phyloP scores from a whole-genome alignment of 768 basidiomycete species.

The Agrocybe praecox region DNA sequence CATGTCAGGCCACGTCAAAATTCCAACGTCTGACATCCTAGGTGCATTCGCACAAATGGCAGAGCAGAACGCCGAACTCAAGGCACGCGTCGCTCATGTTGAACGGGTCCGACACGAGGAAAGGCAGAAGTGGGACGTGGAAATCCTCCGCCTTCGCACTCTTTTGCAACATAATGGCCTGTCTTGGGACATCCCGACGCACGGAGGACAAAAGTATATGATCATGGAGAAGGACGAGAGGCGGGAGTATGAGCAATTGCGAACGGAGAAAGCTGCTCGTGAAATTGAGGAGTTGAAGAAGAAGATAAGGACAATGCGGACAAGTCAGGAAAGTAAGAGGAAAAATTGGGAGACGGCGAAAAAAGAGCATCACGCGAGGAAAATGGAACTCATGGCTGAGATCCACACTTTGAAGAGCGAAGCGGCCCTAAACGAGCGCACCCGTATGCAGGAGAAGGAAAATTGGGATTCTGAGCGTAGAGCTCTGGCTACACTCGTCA shows the following conservation, averaged over 20 bases:
- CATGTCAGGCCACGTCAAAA: not conserved
- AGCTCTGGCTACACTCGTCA: not conserved
- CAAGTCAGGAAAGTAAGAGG: not conserved
- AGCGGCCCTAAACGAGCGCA: not conserved
- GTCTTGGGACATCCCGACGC: not conserved
- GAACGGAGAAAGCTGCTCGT: not conserved
- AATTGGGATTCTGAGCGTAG: not conserved
- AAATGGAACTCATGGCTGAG: not conserved
- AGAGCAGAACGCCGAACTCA: not conserved
- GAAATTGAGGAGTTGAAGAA: not conserved
- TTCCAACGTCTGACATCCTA: not conserved
- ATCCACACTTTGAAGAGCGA: not conserved
- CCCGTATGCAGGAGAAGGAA: not conserved
- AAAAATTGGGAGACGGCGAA: not conserved
- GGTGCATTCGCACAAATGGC: not conserved
- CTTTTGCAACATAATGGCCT: not conserved
- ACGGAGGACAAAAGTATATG: not conserved
- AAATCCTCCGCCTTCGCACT: not conserved
- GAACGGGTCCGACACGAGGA: not conserved
- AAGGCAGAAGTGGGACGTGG: not conserved
- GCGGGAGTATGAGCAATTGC: not conserved
- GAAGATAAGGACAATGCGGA: not conserved
- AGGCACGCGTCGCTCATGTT: not conserved
- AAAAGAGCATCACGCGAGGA: not conserved
- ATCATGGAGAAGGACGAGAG: not conserved